Base-by-base conservation (phyloP, 768 basidiomycete species). In the Rhizopogon sp. region DNA sequence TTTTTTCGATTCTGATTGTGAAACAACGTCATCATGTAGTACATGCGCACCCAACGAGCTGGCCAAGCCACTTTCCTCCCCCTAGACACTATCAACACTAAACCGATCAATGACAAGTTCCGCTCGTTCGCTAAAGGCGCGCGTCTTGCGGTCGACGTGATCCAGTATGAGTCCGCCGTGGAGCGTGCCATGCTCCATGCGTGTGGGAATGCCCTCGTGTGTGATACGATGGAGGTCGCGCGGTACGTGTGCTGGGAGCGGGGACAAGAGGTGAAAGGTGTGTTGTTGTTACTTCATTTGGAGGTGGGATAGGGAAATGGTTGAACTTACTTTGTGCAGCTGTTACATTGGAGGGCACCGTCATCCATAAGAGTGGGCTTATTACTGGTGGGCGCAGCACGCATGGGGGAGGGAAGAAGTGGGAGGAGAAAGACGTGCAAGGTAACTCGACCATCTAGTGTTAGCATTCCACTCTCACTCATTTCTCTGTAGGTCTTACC, bases 41-140 rank as follows among this genome's bases (percentile, higher is more conserved):
- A 97, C 69, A 83, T 99, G 83, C 88, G 93, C 58, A 94, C 88
- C 57, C 93, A 97, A 70, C 88, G 95, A 37, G 85, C 90, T 0
- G 97, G 96, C 1, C 92, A 94, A 72, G 96, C 96, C 11, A 99
- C 97, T 0, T 98, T 98, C 74, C 89, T 99, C 44, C 97, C 97
- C 0, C 85, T 99, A n/a, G 96, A 98, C 68, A 95, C 93, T 8
- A 96, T 98, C 60, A 91, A 93, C 65, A 88, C 88, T 35, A 98
- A 96, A 68, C 86, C 93, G 2, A 79, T 93, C 59, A 93, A 94
- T 60, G 97, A 98, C 73, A 94, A 93, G 68, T 93, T 90, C 72
- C 86, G 97, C 22, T 87, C 88, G 5, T 92, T 95, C 64, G 91
- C 88, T 2, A 91, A 93, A 62, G 91, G 90, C 0, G 89, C 90